Base-by-base conservation (phyloP, 2,329 filamentous ascomycete genomes). In the Geoglossum cookeanum region DNA sequence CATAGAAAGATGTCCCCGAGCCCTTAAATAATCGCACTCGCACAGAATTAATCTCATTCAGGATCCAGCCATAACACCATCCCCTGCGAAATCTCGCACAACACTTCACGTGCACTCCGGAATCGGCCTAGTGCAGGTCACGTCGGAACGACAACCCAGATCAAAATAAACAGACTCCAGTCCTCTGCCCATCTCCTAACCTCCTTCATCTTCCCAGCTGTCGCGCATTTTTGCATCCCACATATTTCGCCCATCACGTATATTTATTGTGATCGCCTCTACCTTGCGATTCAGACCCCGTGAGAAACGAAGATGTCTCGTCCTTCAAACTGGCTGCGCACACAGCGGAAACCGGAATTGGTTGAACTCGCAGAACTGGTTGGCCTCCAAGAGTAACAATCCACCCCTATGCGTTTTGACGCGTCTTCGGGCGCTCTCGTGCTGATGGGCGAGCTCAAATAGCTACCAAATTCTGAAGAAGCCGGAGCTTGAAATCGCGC, bases 271-370 rank as follows among this genome's bases (percentile, higher is more conserved):
- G 57, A 48, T 57, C 57, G 57, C 57, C 33, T 58, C 9, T 22
- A 32, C 44, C 9, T 11, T 17, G 53, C 57, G 53, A 58, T 45
- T 58, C 22, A 37, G 47, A 47, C 33, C 17, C n/a, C n/a, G 33
- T 49, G 27, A 30, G 39, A 57, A 9, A 32, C 37, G 13, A 57
- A 68, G 64, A 86, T 86, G 82, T 80, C 81, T 60, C 72, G 72
- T 64, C 72, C 71, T 63, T 80, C 84, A 67, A 79, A 81, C 64
- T 94, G 85, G 80, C 77, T 95, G 68, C 79, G 83, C 70, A 78
- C 78, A 69, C 85, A 92, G 77, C 84, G 85, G 74, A 94, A 94
- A 77, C 77, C 76, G 64, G 87, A 91, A 62, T 78, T 95, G 58
- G 70, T 80, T 64, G 83, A 86, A 61, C 75, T 94, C 60, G 87